These are phyloP conservation scores for Cyberlindnera euphorbiiphila DNA, from an alignment of 805 yeast species.

Conservation along the genomic window DNA sequence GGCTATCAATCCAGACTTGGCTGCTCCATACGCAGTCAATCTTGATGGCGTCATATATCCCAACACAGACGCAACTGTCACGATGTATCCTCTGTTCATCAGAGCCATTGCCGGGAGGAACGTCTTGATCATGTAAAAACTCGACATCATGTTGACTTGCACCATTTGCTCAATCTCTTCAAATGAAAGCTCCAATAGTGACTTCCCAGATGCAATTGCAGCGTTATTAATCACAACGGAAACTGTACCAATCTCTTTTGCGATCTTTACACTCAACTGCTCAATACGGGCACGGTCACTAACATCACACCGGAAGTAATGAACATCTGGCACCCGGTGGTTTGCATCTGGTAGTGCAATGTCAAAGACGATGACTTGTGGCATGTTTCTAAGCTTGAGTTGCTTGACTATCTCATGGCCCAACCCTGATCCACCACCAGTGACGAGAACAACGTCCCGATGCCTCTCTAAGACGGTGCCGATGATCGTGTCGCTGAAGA, in stretches of 20 bases:
- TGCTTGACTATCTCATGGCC: slow-evolving; percentile 58
- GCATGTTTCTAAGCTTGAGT: slow-evolving; percentile 41
- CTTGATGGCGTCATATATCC: slow-evolving; percentile 85
- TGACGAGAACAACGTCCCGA: slow-evolving; percentile 63
- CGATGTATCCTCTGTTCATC: slow-evolving; percentile 63
- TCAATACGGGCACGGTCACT: slow-evolving; percentile 45
- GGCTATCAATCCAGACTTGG: slow-evolving; percentile 83
- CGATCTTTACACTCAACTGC: slow-evolving; percentile 37
- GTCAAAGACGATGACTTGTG: slow-evolving; percentile 64
- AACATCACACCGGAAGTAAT: slow-evolving; percentile 69
- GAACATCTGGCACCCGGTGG: slow-evolving; percentile 36
- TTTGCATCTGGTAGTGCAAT: slow-evolving; percentile 33
- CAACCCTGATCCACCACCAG: slow-evolving; percentile 83
- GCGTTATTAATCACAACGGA: slow-evolving; percentile 83
- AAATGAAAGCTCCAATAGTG: slow-evolving; percentile 48
- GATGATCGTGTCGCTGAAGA: slow-evolving; percentile 35
- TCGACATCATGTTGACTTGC: slow-evolving; percentile 65
- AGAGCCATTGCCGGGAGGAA: slow-evolving; percentile 72
- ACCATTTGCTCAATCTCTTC: slow-evolving; percentile 61
- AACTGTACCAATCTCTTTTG: slow-evolving; percentile 49
- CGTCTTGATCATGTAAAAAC: slow-evolving; percentile 63
- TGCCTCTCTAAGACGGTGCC: slow-evolving; percentile 51
- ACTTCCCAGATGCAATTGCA: slow-evolving; percentile 61
- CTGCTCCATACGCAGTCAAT: slow-evolving; percentile 76
- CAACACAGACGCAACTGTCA: slow-evolving; percentile 78